Evolutionary conservation across 2,329 filamentous ascomycete species (phyloP).

Genomic region (Microcyclospora pomicola): DNA sequence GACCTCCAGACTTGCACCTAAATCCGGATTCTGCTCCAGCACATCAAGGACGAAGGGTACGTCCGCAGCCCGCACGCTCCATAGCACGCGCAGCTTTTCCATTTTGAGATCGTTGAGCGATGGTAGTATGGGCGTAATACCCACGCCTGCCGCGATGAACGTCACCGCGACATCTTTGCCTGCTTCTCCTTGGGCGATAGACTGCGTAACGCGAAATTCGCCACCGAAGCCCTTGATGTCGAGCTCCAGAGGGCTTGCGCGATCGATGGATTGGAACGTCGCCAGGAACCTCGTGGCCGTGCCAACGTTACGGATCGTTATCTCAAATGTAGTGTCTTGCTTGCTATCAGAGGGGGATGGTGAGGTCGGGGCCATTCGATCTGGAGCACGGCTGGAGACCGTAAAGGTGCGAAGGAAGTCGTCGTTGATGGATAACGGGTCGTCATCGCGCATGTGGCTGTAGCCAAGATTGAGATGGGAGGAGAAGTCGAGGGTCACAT

Average conservation of each 20-base stretch:
- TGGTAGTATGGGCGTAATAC: conserved; percentile 64
- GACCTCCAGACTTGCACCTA: conserved; percentile 42
- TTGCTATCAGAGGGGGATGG: too few relatives aligned
- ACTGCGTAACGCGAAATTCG: conserved; percentile 32
- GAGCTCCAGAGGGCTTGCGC: conserved; percentile 40
- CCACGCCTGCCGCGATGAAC: conserved; percentile 69
- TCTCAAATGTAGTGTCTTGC: conserved; percentile 38
- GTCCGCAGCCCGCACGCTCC: conserved; percentile 53
- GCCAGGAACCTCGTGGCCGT: conserved; percentile 49
- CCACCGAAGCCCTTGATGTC: conserved; percentile 63
- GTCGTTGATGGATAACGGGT: conserved; percentile 69
- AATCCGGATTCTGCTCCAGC: conserved; percentile 37
- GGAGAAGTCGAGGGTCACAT: conserved; percentile 61
- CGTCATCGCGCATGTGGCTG: conserved; percentile 69
- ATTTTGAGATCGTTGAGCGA: conserved; percentile 29
- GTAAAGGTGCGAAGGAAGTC: conserved; percentile 78
- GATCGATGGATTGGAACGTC: conserved; percentile 28
- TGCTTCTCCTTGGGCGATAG: conserved; percentile 8
- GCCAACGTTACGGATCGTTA: conserved; percentile 58
- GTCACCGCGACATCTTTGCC: conserved; percentile 6
- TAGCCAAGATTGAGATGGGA: conserved; percentile 59
- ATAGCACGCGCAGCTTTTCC: conserved; percentile 44
- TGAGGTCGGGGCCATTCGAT: conserved; percentile 24
- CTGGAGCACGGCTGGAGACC: conserved; percentile 46
- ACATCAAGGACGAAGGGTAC: conserved; percentile 47